Base-by-base conservation (phyloP, 495 filamentous ascomycete genomes). In the Penicillium psychrofluorescens region DNA sequence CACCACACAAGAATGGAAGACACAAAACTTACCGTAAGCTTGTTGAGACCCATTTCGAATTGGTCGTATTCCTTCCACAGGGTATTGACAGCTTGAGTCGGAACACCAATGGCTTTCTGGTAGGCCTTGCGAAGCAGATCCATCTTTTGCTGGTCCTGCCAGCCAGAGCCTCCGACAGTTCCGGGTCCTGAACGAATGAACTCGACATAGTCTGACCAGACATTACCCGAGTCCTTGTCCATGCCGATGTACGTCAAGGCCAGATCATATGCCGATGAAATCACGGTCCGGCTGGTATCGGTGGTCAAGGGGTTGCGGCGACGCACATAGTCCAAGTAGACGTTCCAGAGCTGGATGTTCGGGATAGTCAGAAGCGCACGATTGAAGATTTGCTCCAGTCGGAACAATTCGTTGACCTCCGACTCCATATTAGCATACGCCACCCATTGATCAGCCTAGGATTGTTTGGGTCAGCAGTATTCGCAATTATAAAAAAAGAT, bases 81-180 rank as follows among this genome's bases (percentile, higher is more conserved):
- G 10, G 70, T 73, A 52, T 90, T 87, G 38, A 92, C 76, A 29
- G 79, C 85, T 37, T 83, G 74, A 10, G 84, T 91, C 5, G 92
- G 92, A 41, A 95, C 79, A 49, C 76, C 81, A 34, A 95, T 83
- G 11, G 92, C 91, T 29, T 81, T 81, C 53, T 95, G 91, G 59
- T 95, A 97, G 4, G 86, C 84, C 56, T 90, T 94, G 15, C 92
- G 80, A 14, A 98, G 68, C 47, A 81, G 63, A 51, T 98, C 92
- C 88, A 95, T 94, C 74, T 98, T 98, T 55, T 97, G 92, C 61
- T 88, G 83, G 56, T 96, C 92, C 58, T 97, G 88, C 92, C 92
- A 98, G 12, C 78, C 80, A 41, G 75, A 81, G 32, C 92, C 94
- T 29, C 90, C 90, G 35, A 89, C 71, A 34, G 74, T 79, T 9